These are phyloP conservation scores for Thielaviopsis musarum DNA, from an alignment of 2,329 filamentous ascomycete species.

Conservation along the genomic window DNA sequence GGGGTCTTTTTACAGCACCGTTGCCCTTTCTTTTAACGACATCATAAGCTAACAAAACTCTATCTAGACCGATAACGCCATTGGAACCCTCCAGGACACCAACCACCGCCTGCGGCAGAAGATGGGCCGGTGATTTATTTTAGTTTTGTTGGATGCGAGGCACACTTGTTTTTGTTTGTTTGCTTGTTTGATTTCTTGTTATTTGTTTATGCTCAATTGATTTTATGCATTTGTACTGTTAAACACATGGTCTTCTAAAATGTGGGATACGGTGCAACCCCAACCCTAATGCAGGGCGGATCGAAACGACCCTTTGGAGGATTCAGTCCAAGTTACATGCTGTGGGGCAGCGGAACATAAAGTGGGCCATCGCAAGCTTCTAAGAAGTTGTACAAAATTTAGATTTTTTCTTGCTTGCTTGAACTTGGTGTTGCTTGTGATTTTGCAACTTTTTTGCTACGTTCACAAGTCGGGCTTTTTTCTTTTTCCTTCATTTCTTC, in stretches of 20 bases:
- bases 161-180: neutral
- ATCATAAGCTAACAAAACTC: slow-evolving; percentile 14
- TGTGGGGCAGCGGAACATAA: too few species aligned
- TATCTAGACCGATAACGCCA: slow-evolving; percentile 56
- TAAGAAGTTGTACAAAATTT: too few species aligned
- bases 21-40: neutral
- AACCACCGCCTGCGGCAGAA: slow-evolving; percentile 12
- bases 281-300: too few species aligned
- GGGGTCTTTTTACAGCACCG: neutral
- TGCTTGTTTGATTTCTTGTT: neutral
- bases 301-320: too few species aligned
- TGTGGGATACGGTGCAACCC: too few species aligned
- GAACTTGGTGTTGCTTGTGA: neutral
- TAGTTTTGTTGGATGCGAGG: too few species aligned
- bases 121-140: slow-evolving; percentile 8
- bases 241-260: neutral
- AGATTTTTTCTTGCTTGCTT: too few species aligned
- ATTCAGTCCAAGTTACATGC: too few species aligned
- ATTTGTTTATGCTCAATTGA: slow-evolving; percentile 6
- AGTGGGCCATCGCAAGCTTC: too few species aligned
- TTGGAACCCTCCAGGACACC: slow-evolving; percentile 9
- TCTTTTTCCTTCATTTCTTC: too few species aligned
- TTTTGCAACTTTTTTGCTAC: neutral
- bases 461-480: too few species aligned
- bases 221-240: neutral